A percentile compares a stretch with the other conserved stretches of the same genome.
Evolutionary conservation across 192 early-diverging fungal genomes (phyloP).

Genomic region (Anaeromyces robustus): DNA sequence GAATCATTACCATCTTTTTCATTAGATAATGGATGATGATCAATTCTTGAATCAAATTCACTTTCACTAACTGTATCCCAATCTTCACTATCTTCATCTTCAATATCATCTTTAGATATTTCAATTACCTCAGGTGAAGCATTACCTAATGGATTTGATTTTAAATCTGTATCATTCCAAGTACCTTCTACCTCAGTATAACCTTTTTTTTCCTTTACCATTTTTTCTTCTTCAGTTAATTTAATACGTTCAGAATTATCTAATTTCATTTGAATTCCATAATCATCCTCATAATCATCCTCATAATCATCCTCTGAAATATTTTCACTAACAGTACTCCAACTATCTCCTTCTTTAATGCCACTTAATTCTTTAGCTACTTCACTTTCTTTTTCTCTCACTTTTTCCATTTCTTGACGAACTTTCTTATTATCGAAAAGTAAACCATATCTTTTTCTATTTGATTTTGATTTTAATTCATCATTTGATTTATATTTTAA

Average conservation of each 20-base stretch:
- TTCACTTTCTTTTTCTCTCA: too few species aligned
- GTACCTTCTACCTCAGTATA: not conserved
- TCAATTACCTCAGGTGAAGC: not conserved
- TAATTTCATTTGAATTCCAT: not conserved
- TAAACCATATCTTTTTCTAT: too few species aligned
- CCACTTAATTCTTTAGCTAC: too few species aligned
- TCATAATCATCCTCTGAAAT: not conserved
- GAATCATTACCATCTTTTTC: not conserved
- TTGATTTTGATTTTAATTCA: too few species aligned
- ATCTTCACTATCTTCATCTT: not conserved
- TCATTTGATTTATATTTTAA: too few species aligned
- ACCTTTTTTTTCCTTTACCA: too few species aligned
- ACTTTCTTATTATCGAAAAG: too few species aligned
- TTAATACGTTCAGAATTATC: not conserved
- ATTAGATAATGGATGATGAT: too few species aligned
- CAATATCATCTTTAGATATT: not conserved
- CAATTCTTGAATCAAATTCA: too few species aligned
- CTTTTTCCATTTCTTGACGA: too few species aligned
- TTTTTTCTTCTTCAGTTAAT: not conserved
- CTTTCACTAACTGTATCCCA: not conserved
- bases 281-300: not conserved
- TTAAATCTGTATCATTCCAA: not conserved
- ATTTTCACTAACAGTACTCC: not conserved
- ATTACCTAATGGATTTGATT: not conserved
- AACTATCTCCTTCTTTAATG: not conserved